Base-by-base conservation (phyloP, 164 flowering plant species). In the Aristolochia californica region DNA sequence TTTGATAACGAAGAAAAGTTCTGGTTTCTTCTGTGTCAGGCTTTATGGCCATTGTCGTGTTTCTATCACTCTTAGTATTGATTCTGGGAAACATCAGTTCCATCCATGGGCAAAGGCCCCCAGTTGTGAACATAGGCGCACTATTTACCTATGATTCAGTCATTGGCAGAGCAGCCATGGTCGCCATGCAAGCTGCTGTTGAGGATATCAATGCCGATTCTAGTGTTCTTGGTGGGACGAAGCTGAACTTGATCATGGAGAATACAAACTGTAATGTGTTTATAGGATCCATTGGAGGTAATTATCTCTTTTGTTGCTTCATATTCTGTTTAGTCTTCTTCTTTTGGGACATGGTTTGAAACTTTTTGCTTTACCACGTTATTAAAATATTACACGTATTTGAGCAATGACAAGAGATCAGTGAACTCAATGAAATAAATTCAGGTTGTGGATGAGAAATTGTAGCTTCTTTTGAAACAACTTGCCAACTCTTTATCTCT, bases 111-210 rank as follows among this genome's bases (percentile, higher is more conserved):
- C 70, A 68, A 59, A 67, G 68, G 43, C 83, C 83, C 34, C 27
- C 53, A 21, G 68, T 53, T 47, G 83, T 91, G 68, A 86, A 77
- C 47, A 53, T 91, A 65, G 98, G 88, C 21, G 91, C 90, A 13
- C 53, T 86, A 56, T 83, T 86, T 21, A 77, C 88, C 13, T 77
- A 60, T 26, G 55, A 84, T 75, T 88, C 98, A 0, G 83, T 77
- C 2, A 84, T 88, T 65, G 98, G 98, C 16, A 76, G 81, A 71
- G 80, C 73, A 26, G 89, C 87, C 5, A 78, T 76, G 75, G 60
- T 72, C 11, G 91, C 95, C 2, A 68, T 91, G 40, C 61, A 77
- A 48, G 75, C 81, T 49, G 97, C 95, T 8, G 64, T 74, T 18
- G 65, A 58, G 45, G 96, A 85, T 62, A 64, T 91, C 21, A 91